Evolutionary conservation across 768 basidiomycete genomes (phyloP), one percentile per base, ranked within the genome.

Genomic region (Lactarius hengduanensis): DNA sequence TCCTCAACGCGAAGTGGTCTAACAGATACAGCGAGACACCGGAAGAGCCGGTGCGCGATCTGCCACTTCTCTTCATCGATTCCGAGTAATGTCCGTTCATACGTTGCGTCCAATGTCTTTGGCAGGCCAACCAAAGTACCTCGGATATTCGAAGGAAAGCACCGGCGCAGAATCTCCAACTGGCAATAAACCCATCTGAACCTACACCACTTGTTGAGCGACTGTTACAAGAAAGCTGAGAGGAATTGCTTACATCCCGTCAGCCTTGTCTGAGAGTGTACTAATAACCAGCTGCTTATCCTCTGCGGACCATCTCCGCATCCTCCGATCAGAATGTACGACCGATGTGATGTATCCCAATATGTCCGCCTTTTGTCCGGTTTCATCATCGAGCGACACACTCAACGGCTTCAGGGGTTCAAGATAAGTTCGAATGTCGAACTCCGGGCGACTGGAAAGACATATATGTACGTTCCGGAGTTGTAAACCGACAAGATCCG

Each of bases 181-280:
- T 60, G 59, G 3, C 45, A 61, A n/a, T 5, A 61, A 6, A 50
- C 45, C 59, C 59, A 61, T 36, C 59, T 10, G 22, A 61, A 61
- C 59, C 59, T 61, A 40, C 7, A 9, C 20, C 43, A n/a, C 20
- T 45, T 15, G 7, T 11, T n/a, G 8, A n/a, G 28, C 8, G 4
- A 22, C 13, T 8, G 36, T 38, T 7, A 8, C 36, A 8, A 28
- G 22, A 15, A 16, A 26, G n/a, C 7, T 18, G 22, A 32, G 1
- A 2, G 30, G 32, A 15, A 32, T 50, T n/a, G 0, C 47, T 50
- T 30, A 61, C 59, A 61, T 61, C 6, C 59, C 60, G 11, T 47
- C 47, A 8, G 60, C 60, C 20, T 22, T n/a, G n/a, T 53, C 47
- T 2, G 59, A 47, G 32, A 61, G 59, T 13, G 32, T 61, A 16